Conservation (phyloP, 768 basidiomycete species). For the Dictyophora rubrovolvata region DNA sequence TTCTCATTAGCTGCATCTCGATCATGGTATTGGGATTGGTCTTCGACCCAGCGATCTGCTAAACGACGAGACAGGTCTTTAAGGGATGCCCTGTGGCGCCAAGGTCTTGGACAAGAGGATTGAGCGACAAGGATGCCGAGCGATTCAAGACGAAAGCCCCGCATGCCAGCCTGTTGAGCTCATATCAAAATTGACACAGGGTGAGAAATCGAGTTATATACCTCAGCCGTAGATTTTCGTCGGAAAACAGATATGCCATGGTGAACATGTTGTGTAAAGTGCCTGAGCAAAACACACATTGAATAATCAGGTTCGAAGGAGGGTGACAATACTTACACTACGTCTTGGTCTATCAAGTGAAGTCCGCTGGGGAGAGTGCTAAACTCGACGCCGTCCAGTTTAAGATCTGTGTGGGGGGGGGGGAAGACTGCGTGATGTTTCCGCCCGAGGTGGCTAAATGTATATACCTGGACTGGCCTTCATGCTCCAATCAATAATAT, state of each 20-base stretch:
- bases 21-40: conserved; percentile 27
- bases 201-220: neutral
- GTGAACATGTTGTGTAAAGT: conserved; percentile 60
- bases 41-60: conserved; percentile 8
- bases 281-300: conserved; percentile 28
- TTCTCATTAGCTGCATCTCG: conserved; percentile 2
- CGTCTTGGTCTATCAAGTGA: conserved; percentile 69
- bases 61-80: conserved; percentile 48
- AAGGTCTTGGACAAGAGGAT: conserved; percentile 59
- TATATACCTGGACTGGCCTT: conserved; percentile 56
- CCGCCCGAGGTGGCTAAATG: neutral
- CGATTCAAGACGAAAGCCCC: conserved; percentile 72
- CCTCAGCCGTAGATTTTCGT: conserved; percentile 53
- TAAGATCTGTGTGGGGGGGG: conserved; percentile 36
- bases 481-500: conserved; percentile 68
- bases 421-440: neutral
- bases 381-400: conserved; percentile 66
- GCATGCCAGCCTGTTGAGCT: conserved; percentile 39
- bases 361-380: conserved; percentile 74
- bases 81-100: conserved; percentile 57
- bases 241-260: conserved; percentile 70
- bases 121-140: conserved; percentile 63
- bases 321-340: conserved; percentile 45
- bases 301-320: neutral
- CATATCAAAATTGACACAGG: neutral